A percentile compares a stretch with the other conserved stretches of the same genome.
phyloP scores from a whole-genome alignment of 495 filamentous ascomycete genomes.

The Aspergillus haitiensis region DNA sequence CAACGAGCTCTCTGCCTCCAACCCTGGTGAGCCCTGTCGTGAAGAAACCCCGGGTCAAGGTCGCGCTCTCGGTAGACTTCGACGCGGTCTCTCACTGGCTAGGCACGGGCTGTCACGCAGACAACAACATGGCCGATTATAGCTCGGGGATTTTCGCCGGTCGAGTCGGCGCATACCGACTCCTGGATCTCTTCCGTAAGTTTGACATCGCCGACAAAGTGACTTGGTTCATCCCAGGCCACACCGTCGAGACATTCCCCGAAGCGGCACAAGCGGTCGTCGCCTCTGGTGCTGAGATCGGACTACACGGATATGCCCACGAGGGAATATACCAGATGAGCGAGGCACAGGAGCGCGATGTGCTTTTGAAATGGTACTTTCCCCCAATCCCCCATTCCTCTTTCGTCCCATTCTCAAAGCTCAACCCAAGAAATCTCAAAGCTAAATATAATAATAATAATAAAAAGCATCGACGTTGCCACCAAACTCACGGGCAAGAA shows the following conservation, averaged over 20 bases:
- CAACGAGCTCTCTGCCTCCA: not conserved
- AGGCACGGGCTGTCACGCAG: constrained; percentile 67
- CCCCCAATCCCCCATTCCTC: not conserved
- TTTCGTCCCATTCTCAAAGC: constrained; percentile 33
- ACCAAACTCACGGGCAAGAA: constrained; percentile 75
- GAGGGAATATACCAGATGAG: constrained; percentile 76
- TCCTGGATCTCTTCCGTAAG: constrained; percentile 73
- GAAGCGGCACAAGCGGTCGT: constrained; percentile 70
- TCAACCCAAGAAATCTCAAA: too few species aligned
- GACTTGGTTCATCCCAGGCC: constrained; percentile 81
- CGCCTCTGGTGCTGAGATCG: constrained; percentile 78
- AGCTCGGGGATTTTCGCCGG: constrained; percentile 68
- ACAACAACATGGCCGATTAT: constrained; percentile 62
- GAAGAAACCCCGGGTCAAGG: constrained; percentile 10
- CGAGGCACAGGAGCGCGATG: constrained; percentile 71
- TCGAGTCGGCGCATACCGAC: constrained; percentile 64
- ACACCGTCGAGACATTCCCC: constrained; percentile 76
- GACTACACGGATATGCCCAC: constrained; percentile 72
- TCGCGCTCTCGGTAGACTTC: constrained; percentile 49
- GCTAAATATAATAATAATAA: too few species aligned
- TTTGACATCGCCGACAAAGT: constrained; percentile 67
- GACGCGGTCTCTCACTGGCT: constrained; percentile 74
- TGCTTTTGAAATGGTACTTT: constrained; percentile 41
- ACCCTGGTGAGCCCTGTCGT: not conserved
- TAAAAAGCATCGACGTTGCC: constrained; percentile 64